Percentiles rank a stretch among this genome's conserved stretches.
Conservation (phyloP, 2,329 filamentous ascomycete species). For the Aspergillus sp. region DNA sequence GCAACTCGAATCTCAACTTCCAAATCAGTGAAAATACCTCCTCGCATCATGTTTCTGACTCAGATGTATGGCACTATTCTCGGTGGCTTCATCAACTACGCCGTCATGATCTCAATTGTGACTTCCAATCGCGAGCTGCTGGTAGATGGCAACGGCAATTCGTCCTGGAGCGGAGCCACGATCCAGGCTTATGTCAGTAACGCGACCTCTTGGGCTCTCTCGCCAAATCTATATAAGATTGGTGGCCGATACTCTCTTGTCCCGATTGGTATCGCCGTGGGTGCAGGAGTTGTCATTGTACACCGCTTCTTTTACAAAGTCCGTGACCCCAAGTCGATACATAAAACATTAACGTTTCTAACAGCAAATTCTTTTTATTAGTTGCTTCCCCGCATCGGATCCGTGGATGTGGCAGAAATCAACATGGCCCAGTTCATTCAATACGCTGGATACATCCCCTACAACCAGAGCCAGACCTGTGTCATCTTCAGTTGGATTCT, state of each 20-base stretch:
- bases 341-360: not conserved
- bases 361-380: not conserved
- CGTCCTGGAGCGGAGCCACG: conserved; percentile 54
- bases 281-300: conserved; percentile 44
- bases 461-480: conserved; percentile 15
- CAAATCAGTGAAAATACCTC: conserved; percentile 53
- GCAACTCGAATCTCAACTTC: not conserved
- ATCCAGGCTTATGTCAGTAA: conserved; percentile 46
- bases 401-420: conserved; percentile 17
- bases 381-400: not conserved
- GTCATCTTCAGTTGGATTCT: conserved; percentile 13
- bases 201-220: conserved; percentile 47
- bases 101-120: conserved; percentile 57
- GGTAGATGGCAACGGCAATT: conserved; percentile 46
- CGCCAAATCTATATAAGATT: conserved; percentile 53
- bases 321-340: not conserved
- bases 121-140: conserved; percentile 51
- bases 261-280: conserved; percentile 52
- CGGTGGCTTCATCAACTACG: conserved; percentile 56
- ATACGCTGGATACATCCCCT: conserved; percentile 6
- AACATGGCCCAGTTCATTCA: conserved; percentile 6
- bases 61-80: conserved; percentile 58
- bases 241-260: conserved; percentile 49
- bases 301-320: conserved; percentile 31
- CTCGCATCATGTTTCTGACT: conserved; percentile 55